Percentiles rank a stretch among this genome's conserved stretches.
These are phyloP conservation scores for Anisodus tanguticus DNA, from an alignment of 257 asterid species.

Conservation along the genomic window DNA sequence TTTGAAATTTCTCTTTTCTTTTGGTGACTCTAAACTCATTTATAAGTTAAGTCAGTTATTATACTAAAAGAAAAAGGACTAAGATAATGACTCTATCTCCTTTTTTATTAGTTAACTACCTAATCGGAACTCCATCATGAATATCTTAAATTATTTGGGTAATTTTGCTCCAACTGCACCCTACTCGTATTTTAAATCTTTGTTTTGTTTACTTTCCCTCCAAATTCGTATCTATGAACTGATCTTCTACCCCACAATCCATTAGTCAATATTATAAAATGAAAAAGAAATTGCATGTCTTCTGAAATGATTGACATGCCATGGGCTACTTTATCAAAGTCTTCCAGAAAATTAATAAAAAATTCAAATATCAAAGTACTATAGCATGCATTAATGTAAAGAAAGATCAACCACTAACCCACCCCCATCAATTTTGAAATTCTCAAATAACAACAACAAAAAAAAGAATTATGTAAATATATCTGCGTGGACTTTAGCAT, in stretches of 20 bases:
- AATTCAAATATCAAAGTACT: not conserved
- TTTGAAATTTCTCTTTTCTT: not conserved
- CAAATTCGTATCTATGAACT: slow-evolving; percentile 32
- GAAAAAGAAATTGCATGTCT: slow-evolving; percentile 24
- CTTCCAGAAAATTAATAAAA: not conserved
- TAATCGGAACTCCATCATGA: slow-evolving; percentile 14
- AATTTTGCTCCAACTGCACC: not conserved
- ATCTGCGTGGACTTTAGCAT: slow-evolving; percentile 39
- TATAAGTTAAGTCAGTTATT: not conserved
- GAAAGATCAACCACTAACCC: slow-evolving; percentile 9
- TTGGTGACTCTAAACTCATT: not conserved
- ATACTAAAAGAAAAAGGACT: not conserved
- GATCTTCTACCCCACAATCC: slow-evolving; percentile 41
- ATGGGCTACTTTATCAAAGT: slow-evolving; percentile 30
- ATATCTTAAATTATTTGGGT: not conserved
- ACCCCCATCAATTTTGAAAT: slow-evolving; percentile 24
- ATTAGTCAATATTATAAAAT: not conserved
- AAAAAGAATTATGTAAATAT: not conserved
- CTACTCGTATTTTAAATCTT: slow-evolving; percentile 7
- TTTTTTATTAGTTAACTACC: not conserved
- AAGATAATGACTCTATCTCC: not conserved
- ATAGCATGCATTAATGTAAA: slow-evolving; percentile 25
- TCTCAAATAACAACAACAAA: slow-evolving; percentile 7
- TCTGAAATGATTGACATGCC: not conserved
- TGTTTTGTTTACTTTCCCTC: slow-evolving; percentile 31